Evolutionary conservation across 179 eudicot genomes (phyloP), one percentile per base, ranked within the genome.

Genomic region (Beta lomatogona): DNA sequence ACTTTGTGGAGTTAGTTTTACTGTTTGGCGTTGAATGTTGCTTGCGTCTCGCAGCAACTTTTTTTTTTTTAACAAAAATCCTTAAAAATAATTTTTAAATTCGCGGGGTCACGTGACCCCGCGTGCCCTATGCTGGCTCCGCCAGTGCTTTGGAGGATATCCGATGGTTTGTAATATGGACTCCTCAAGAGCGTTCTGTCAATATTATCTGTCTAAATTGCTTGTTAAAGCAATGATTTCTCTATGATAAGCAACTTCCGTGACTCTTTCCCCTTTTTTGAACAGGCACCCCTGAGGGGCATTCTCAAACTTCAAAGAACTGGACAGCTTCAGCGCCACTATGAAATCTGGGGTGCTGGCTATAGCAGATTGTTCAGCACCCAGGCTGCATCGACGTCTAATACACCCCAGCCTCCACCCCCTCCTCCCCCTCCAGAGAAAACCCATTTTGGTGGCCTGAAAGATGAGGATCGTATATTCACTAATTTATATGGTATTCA

Each of bases 341-440:
- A 75, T 83, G 83, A 85, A 77, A 84, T 73, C 53, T 78, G 74
- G 82, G 88, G 82, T 16, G 82, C 83, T 72, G 89, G 90, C 61
- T 79, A 85, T 77, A 76, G 81, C 78, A 88, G 93, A 86, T 84
- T 88, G 57, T 88, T 96, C 83, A 96, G 88, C 89, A 94, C 98
- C 73, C 98, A 95, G 82, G 89, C 95, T 78, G 91, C 97, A 81
- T 86, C 98, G 50, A 90, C 92, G 59, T 89, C 94, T 55, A 85
- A 9, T 80, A 89, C 90, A 55, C 93, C 99, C 36, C 99, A 94
- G 83, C 86, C 99, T 25, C 92, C 98, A n/a, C 94, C 97, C 11
- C 98, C 97, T 44, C 98, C 98, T 19, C 98, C 98, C 82, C 99
- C 97, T 77, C 99, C 97, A 36, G 98, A 96, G 90, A 96, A 90